Conservation (phyloP, 768 basidiomycete genomes). For the Lyophyllum shimeji region DNA sequence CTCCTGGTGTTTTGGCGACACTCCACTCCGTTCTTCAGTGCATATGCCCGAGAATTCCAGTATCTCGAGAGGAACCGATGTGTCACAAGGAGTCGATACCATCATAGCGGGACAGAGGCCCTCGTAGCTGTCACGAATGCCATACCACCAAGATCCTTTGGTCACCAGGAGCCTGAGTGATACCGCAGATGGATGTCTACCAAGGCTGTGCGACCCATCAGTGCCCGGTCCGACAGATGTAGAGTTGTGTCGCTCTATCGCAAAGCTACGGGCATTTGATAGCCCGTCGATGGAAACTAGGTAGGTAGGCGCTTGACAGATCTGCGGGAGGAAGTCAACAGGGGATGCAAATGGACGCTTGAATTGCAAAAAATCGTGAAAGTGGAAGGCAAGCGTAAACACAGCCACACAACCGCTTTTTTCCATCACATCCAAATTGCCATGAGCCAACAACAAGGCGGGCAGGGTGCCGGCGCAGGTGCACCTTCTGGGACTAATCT, state of each 20-base stretch:
- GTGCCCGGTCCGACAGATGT: conserved; percentile 9
- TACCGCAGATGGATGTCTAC: conserved; percentile 3
- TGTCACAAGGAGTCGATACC: conserved; percentile 16
- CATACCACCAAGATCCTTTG: conserved; percentile 9
- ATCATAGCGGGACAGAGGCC: conserved; percentile 9
- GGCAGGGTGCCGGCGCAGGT: conserved; percentile 16
- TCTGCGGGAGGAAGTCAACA: background rate
- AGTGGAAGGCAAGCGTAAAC: conserved; percentile 14
- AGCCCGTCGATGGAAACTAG: background rate
- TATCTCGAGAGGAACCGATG: background rate
- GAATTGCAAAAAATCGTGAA: background rate
- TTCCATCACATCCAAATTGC: conserved; percentile 7
- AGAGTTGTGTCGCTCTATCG: background rate
- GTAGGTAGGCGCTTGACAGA: background rate
- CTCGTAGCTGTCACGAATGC: conserved; percentile 10
- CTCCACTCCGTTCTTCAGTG: background rate
- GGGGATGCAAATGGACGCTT: background rate
- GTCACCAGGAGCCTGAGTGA: conserved; percentile 1
- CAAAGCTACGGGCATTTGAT: background rate
- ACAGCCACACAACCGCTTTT: conserved; percentile 17
- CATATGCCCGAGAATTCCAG: background rate
- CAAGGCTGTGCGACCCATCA: conserved; percentile 8
- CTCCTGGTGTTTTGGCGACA: background rate
- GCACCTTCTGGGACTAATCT: conserved; percentile 22
- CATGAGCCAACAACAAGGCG: conserved; percentile 28